Conservation (phyloP, 208 protist genomes). For the Angomonas deanei region DNA sequence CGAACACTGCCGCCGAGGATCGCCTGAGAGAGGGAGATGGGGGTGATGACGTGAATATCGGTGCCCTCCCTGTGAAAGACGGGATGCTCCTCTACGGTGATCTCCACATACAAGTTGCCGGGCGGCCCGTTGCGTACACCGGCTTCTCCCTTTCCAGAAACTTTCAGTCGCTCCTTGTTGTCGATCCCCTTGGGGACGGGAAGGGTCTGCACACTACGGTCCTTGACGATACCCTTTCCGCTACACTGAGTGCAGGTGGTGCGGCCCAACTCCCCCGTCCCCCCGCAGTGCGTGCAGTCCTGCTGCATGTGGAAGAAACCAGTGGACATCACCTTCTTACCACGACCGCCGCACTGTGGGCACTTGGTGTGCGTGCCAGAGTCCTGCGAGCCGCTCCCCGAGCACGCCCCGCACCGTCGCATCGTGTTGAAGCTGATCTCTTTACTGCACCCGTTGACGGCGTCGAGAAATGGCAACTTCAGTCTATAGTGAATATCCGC, state of each 20-base stretch:
- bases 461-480: conserved; percentile 70
- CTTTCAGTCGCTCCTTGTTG: conserved; percentile 86
- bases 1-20: conserved; percentile 75
- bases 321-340: conserved; percentile 89
- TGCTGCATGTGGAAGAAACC: conserved; percentile 92
- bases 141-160: conserved; percentile 81
- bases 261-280: conserved; percentile 74
- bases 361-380: conserved; percentile 71
- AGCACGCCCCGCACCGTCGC: conserved; percentile 75
- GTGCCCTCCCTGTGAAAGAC: conserved; percentile 83
- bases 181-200: conserved; percentile 86
- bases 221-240: conserved; percentile 87
- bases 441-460: conserved; percentile 82
- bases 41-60: conserved; percentile 82
- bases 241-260: conserved; percentile 78
- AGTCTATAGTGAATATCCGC: conserved; percentile 88
- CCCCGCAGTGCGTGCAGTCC: conserved; percentile 86
- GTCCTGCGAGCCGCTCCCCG: conserved; percentile 79
- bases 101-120: conserved; percentile 88
- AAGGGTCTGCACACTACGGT: conserved; percentile 81
- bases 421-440: conserved; percentile 90
- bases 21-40: conserved; percentile 66
- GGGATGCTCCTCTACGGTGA: conserved; percentile 79
- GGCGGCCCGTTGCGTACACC: conserved; percentile 84
- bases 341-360: conserved; percentile 76